Evolutionary conservation across 1,284 basidiomycete genomes (phyloP).

Genomic region (Amylostereum chailletii): DNA sequence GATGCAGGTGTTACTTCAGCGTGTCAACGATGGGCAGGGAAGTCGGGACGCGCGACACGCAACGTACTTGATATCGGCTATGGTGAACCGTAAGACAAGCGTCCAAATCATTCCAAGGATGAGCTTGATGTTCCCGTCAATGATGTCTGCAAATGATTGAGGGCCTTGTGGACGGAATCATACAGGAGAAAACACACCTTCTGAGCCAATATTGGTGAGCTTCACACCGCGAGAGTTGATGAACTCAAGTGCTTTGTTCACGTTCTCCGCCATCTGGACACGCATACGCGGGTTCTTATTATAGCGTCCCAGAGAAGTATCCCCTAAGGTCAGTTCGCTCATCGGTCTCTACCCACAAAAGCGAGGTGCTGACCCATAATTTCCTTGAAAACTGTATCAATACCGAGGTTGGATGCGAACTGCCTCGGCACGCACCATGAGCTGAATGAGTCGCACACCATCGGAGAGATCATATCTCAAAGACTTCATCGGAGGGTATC

Average conservation of each 20-base stretch:
- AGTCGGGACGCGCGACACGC: not conserved
- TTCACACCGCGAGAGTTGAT: constrained; percentile 93
- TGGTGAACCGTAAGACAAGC: constrained; percentile 92
- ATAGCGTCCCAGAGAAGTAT: constrained; percentile 85
- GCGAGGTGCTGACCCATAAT: constrained; percentile 68
- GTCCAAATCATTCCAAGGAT: constrained; percentile 99
- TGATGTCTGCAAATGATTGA: constrained; percentile 62
- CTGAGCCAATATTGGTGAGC: constrained; percentile 94
- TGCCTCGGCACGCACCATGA: constrained; percentile 55
- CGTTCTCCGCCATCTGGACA: constrained; percentile 97
- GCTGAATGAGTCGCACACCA: constrained; percentile 89
- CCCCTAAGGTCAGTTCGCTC: constrained; percentile 40
- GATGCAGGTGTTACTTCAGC: constrained; percentile 9
- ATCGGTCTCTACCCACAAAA: not conserved
- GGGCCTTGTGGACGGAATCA: not conserved
- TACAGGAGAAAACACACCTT: constrained; percentile 43
- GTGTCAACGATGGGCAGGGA: constrained; percentile 5
- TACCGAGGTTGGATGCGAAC: not conserved
- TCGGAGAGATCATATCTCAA: constrained; percentile 89
- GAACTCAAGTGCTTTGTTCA: constrained; percentile 92
- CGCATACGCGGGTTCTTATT: constrained; percentile 87
- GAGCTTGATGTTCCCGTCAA: constrained; percentile 95
- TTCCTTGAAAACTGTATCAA: constrained; percentile 45
- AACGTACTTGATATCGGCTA: constrained; percentile 90
- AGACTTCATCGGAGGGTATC: constrained; percentile 86